phyloP scores from a whole-genome alignment of 1,284 basidiomycete species.

The Apiotrichum sp. region DNA sequence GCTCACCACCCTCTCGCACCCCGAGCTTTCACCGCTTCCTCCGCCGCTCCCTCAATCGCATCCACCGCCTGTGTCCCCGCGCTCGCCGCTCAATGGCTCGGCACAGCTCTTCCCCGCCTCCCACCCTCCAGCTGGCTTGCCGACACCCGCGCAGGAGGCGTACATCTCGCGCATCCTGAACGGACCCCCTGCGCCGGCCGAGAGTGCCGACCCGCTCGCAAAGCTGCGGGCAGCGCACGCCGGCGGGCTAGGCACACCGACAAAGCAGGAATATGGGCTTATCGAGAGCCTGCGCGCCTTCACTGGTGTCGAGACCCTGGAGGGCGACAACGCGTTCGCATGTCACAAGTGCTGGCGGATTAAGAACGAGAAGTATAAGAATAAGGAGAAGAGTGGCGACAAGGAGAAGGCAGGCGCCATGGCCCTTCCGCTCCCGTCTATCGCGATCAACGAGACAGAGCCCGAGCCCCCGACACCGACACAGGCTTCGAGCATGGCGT shows the following conservation, averaged over 20 bases:
- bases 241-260: slow-evolving; percentile 14
- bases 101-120: no score
- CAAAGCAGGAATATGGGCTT: slow-evolving; percentile 39
- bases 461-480: background rate
- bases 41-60: no score
- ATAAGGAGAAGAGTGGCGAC: background rate
- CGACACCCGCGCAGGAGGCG: slow-evolving; percentile 45
- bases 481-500: no score
- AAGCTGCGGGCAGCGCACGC: slow-evolving; percentile 33
- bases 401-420: background rate
- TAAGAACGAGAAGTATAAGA: slow-evolving; percentile 36
- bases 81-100: background rate
- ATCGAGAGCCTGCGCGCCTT: slow-evolving; percentile 69
- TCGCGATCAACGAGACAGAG: slow-evolving; percentile 3
- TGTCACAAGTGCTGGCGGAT: slow-evolving; percentile 86
- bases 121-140: slow-evolving; percentile 3
- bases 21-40: no score
- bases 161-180: slow-evolving; percentile 46
- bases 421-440: slow-evolving; percentile 10
- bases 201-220: slow-evolving; percentile 33
- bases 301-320: slow-evolving; percentile 80
- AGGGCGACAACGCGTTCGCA: slow-evolving; percentile 89
- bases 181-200: slow-evolving; percentile 21
- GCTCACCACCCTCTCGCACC: no score
- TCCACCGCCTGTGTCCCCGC: background rate